Evolutionary conservation across 1,284 basidiomycete genomes (phyloP), one percentile per base, ranked within the genome.

Genomic region (Puccinia sorghi): DNA sequence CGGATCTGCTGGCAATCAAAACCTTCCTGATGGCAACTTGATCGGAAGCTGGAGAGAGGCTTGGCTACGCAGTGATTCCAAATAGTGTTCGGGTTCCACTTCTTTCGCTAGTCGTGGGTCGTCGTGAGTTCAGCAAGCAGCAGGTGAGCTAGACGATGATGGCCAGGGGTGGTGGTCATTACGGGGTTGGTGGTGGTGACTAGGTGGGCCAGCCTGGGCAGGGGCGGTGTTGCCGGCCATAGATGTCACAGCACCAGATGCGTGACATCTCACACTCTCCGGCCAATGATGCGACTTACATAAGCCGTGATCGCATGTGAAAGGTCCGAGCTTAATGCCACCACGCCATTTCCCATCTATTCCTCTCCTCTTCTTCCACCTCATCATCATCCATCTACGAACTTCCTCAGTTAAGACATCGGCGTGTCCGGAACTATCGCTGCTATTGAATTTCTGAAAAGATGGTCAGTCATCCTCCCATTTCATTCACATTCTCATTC

Each of bases 401-500:
- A 17, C 32, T 6, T 15, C 5, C 39, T 39, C 37, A 46, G 25
- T 22, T 15, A 8, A 6, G 1, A 25, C 12, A 22, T 46, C 61
- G 61, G 37, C 8, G 6, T 11, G n/a, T 46, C n/a, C 7, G 41
- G 61, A 46, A 32, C 6, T 25, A 12, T 6, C 61, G 20, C 41
- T 25, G 41, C 61, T 64, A 3, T 41, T n/a, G n/a, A 6, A 0
- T 46, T 41, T 25, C 61, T 64, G 41, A 69, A 37, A 69, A 69
- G 46, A 69, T 72, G 70, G 70, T 72, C n/a, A 72, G 70, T 32
- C 20, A 43, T 32, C 39, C 43, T 69, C 50, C 12, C 20, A 22
- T 50, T 69, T 52, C 32, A 27, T 4, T 37, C 20, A 17, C 32
- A 37, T 39, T 5, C 32, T 59, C 20, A 20, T 25, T 22, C 52